Base-by-base conservation (phyloP, 495 filamentous ascomycete genomes). In the Recurvomyces mirabilis region DNA sequence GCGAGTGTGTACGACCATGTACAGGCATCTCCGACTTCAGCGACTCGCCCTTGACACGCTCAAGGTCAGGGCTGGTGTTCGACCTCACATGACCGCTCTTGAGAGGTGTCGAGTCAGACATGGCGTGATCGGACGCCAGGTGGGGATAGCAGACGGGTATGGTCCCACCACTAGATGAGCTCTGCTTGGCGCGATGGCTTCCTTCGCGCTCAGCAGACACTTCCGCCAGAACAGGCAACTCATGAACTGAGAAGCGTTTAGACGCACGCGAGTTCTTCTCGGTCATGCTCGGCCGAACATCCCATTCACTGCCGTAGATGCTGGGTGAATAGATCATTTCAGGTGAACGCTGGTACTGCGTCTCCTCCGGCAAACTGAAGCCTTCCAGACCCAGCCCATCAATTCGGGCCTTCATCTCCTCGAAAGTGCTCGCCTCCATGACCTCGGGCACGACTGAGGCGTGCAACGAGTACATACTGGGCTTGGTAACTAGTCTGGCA, bases 371-470 rank as follows among this genome's bases (percentile, higher is more conserved):
- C 33, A 44, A 33, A 20, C 11, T 44, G 46, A 53, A 53, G 19
- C 51, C 51, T 40, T 53, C 51, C 36, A 53, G 31, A 21, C 39
- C 30, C 44, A 53, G 35, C 17, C 51, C 46, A 19, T 53, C 46
- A 19, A 46, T 30, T 7, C 46, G 40, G 14, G 46, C 34, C 41
- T 46, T 54, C 51, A 50, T 41, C 23, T 54, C 41, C 18, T 54
- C 41, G 34, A 54, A 54, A 1, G 46, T 43, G 13, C 9, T 46
- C 1, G 42, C 30, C 15, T 50, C 51, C 23, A 25, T 46, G 19
- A 29, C 7, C 7, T 31, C 40, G 1, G 51, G 46, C 26, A 54
- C 42, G 14, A 54, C 51, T 2, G 46, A 46, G 1, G 51, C 51
- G 22, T 50, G 46, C 22, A 54, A 17, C 4, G 46, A 50, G 51